Evolutionary conservation across 805 yeast species (phyloP), one percentile per base, ranked within the genome.

Genomic region (Wickerhamomyces pijperi): DNA sequence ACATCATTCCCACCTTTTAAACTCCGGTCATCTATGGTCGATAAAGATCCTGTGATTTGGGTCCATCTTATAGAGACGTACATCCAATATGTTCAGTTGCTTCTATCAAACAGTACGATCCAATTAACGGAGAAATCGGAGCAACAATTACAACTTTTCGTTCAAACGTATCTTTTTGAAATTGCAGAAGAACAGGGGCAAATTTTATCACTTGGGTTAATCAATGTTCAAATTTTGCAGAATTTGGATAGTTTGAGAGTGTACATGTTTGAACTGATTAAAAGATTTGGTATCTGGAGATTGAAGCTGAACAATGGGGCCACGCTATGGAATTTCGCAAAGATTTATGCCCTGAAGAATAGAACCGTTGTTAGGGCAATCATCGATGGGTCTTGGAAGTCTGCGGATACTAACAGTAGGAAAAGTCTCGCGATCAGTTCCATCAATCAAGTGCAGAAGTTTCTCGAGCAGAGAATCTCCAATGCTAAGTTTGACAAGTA

Each of bases 1-100:
- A 81, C 82, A 16, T 70, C 72, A 19, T 82, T 75, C 43, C 92
- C 92, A 8, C 87, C 88, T 2, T 81, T 82, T 59, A 72, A 72
- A 44, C 66, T 82, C 20, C 64, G 92, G 28, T 82, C 88, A 0
- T 76, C 85, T n/a, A 61, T 82, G 53, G 78, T 80, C 6, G 92
- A 82, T 51, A 82, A 75, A 44, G 94, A 82, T 53, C 94, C 94
- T 0, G 87, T 82, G 18, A 82, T 82, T 8, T 82, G 90, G 87
- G 80, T 72, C 4, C 86, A 81, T 54, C 58, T 80, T 17, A 57
- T 82, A 15, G 84, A 79, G 46, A 72, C 73, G 3, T 82, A 80
- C 55, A 73, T 81, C 39, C 63, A 70, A 41, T 71, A 63, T 42
- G 54, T 82, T 32, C 55, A 72, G 28, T 47, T 51, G 2, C 46